These are phyloP conservation scores for Acacia confusa DNA, from an alignment of 306 rosid genomes.

Conservation along the genomic window DNA sequence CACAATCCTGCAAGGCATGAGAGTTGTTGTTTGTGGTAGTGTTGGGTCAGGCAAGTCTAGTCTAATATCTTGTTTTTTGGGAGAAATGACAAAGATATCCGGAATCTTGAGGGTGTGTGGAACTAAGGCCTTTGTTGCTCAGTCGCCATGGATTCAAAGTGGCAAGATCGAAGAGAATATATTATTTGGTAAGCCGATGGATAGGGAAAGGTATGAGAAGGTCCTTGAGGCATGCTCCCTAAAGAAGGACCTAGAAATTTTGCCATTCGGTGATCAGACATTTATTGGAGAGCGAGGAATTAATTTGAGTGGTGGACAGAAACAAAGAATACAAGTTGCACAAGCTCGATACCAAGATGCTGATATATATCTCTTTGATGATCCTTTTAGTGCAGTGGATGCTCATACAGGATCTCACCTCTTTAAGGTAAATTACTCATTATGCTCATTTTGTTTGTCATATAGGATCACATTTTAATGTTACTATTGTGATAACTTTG, in stretches of 20 bases:
- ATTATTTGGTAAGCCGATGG: conserved; percentile 74
- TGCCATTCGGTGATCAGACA: conserved; percentile 86
- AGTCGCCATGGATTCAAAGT: conserved; percentile 94
- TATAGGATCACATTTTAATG: conserved; percentile 79
- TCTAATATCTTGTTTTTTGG: conserved; percentile 72
- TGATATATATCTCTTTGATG: conserved; percentile 69
- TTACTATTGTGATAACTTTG: not conserved
- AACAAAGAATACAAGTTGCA: conserved; percentile 68
- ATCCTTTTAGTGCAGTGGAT: conserved; percentile 74
- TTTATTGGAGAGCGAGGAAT: conserved; percentile 89
- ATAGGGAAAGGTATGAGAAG: conserved; percentile 65
- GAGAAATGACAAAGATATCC: conserved; percentile 79
- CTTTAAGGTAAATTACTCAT: conserved; percentile 54
- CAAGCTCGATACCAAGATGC: conserved; percentile 58
- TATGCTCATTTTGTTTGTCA: not conserved
- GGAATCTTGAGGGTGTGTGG: conserved; percentile 78
- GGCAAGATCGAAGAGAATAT: conserved; percentile 81
- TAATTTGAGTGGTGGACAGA: conserved; percentile 77
- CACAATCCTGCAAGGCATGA: conserved; percentile 40
- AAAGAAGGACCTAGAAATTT: conserved; percentile 74
- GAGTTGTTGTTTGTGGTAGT: conserved; percentile 54
- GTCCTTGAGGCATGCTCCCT: conserved; percentile 85
- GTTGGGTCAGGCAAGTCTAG: conserved; percentile 78
- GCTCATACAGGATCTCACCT: conserved; percentile 73
- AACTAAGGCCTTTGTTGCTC: conserved; percentile 84